Evolutionary conservation across 2,329 filamentous ascomycete species (phyloP), one percentile per base, ranked within the genome.

Genomic region (Grosmannia serpens): DNA sequence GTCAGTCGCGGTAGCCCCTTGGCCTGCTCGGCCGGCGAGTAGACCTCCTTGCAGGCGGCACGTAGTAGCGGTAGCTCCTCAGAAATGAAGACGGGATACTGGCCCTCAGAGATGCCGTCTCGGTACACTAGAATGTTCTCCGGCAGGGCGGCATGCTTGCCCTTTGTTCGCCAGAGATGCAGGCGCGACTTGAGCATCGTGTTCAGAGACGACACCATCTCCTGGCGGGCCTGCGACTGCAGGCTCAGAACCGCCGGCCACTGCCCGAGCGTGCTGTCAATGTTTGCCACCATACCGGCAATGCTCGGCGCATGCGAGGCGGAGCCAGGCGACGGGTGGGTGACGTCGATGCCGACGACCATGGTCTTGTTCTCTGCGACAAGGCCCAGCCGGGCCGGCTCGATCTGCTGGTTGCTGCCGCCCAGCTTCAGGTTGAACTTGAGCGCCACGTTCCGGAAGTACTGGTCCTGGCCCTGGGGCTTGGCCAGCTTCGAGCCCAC

Each of bases 261-360:
- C 66, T 95, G 90, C 0, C 78, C 84, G 31, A 95, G 79, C 1
- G 80, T 68, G 1, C 72, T 70, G 67, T 95, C 88, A 6, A 88
- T 70, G 44, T 86, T 94, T 1, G 89, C 84, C 7, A 96, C 91
- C 58, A 96, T 81, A 1, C 84, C 88, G 3, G 89, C 89, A 55
- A 95, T 79, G 68, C 88, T 94, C 1, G 89, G 89, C 0, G 53
- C 53, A 2, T 22, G 8, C 20, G 41, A n/a, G 26, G 53, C 24
- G 15, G 59, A 87, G 79, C 20, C 49, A 9, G 0, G 56, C 63
- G 7, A 62, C 62, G 2, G 91, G 65, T 96, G 91, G 0, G 90
- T 95, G 1, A 96, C 91, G 66, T 96, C 91, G 64, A 94, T 86
- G 0, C 91, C 91, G 10, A 95, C 83, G 1, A 96, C 73, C 85